A percentile compares a stretch with the other conserved stretches of the same genome.
These are phyloP conservation scores for Epichloe coenophiala DNA, from an alignment of 2,329 filamentous ascomycete genomes.

Conservation along the genomic window DNA sequence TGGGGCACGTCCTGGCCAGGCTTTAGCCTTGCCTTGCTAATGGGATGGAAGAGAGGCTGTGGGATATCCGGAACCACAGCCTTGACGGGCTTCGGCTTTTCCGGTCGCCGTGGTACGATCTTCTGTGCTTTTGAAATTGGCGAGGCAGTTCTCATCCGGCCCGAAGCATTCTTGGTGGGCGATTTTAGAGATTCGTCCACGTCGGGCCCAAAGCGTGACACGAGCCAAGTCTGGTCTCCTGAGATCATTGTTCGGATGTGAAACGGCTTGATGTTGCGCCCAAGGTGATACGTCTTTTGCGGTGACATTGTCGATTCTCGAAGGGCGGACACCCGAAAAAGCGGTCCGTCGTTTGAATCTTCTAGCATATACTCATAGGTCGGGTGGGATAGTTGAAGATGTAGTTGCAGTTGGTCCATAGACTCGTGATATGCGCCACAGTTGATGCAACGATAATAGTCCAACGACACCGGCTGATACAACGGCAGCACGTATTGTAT, in stretches of 20 bases:
- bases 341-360: conserved; percentile 22
- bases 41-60: conserved; percentile 41
- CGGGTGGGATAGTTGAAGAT: conserved; percentile 32
- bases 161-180: conserved; percentile 10
- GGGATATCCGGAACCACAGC: conserved; percentile 34
- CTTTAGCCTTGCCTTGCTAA: conserved; percentile 38
- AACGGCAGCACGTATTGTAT: conserved; percentile 32
- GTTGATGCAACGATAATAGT: conserved; percentile 35
- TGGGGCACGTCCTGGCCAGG: conserved; percentile 34
- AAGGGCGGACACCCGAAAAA: conserved; percentile 25
- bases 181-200: conserved; percentile 14
- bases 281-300: conserved; percentile 28
- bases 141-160: conserved; percentile 14
- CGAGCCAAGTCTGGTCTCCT: conserved; percentile 33
- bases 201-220: conserved; percentile 26
- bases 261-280: conserved; percentile 28
- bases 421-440: conserved; percentile 35
- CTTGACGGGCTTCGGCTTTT: conserved; percentile 13
- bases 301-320: conserved; percentile 16
- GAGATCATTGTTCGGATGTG: conserved; percentile 29
- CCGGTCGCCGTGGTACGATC: conserved; percentile 4
- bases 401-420: conserved; percentile 33
- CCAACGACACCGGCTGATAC: conserved; percentile 31
- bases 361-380: conserved; percentile 30
- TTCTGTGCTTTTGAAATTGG: conserved; percentile 8